phyloP scores from a whole-genome alignment of 345 rosid genomes.

The Boechera retrofracta region DNA sequence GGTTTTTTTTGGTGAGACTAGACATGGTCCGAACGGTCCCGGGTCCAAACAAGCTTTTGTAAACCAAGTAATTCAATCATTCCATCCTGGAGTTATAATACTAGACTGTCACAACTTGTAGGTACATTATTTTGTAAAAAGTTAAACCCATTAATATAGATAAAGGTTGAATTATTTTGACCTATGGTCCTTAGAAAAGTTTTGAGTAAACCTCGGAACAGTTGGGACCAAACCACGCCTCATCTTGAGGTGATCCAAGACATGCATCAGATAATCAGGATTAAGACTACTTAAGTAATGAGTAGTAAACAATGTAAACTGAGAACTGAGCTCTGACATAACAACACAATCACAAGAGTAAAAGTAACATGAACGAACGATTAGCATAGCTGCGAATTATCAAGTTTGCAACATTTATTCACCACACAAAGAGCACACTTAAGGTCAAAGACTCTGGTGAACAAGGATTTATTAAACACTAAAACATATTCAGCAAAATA shows the following conservation, averaged over 20 bases:
- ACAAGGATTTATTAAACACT: conserved; percentile 33
- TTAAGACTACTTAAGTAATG: not conserved
- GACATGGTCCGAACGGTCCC: too few species aligned
- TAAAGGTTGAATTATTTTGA: too few species aligned
- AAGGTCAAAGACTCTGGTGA: not conserved
- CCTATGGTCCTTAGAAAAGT: too few species aligned
- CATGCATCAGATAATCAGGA: not conserved
- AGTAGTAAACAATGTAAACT: not conserved
- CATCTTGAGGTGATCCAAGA: not conserved
- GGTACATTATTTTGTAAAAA: too few species aligned
- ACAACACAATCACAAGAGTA: not conserved
- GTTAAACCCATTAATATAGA: too few species aligned
- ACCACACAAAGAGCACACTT: conserved; percentile 16
- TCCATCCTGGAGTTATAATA: too few species aligned
- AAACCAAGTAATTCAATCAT: too few species aligned
- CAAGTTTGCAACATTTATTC: conserved; percentile 43
- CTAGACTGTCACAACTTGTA: too few species aligned
- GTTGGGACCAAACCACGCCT: too few species aligned
- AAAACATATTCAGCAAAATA: conserved; percentile 18
- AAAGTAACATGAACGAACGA: not conserved
- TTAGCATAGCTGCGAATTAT: conserved; percentile 16
- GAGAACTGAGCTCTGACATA: not conserved
- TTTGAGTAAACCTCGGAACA: too few species aligned
- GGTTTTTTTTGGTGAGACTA: too few species aligned
- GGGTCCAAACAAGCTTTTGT: too few species aligned